Base-by-base conservation (phyloP, 495 filamentous ascomycete genomes). In the Amniculicola lignicola region DNA sequence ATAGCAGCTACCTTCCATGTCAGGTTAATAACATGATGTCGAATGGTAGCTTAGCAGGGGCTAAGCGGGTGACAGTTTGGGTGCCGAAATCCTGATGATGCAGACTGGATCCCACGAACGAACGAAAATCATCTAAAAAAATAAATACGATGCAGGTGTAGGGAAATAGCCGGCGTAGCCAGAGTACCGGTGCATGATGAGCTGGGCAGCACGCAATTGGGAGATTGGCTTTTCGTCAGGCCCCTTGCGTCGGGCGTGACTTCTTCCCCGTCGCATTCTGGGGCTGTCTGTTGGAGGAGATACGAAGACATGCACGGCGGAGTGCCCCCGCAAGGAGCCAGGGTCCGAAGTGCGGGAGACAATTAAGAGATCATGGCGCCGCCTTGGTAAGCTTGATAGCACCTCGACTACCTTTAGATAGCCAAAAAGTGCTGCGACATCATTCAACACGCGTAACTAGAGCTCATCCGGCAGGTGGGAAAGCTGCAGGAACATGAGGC, bases 401-500 rank as follows among this genome's bases (percentile, higher is more conserved):
- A 12, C 44, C 14, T 47, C 22, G 47, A 25, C 10, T 3, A 23
- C 22, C 18, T 11, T 11, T 21, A 45, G 41, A 10, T 33, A 7
- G 29, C 29, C 29, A n/a, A n/a, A n/a, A n/a, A n/a, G n/a, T n/a
- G 7, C 29, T 33, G 29, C 29, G 29, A 7, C 7, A 33, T 7
- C 29, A 33, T 7, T 40, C 6, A 40, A 40, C 6, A 6, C 37
- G 37, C 37, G 37, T 40, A 9, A 16, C 49, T 52, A 52, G 22
- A 6, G 28, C 51, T 5, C 11, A 36, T 54, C 27, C 12, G 51
- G 51, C 23, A 54, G 51, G 51, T 54, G 51, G 18, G 40, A n/a
- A n/a, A 14, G 36, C 51, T 36, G 39, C 51, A 54, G 51, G 51
- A 54, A 54, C 51, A 54, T 40, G 39, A 54, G 22, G 39, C 51